Evolutionary conservation across 148 eudicot genomes (phyloP).

Genomic region (Chenopodium quinoa): DNA sequence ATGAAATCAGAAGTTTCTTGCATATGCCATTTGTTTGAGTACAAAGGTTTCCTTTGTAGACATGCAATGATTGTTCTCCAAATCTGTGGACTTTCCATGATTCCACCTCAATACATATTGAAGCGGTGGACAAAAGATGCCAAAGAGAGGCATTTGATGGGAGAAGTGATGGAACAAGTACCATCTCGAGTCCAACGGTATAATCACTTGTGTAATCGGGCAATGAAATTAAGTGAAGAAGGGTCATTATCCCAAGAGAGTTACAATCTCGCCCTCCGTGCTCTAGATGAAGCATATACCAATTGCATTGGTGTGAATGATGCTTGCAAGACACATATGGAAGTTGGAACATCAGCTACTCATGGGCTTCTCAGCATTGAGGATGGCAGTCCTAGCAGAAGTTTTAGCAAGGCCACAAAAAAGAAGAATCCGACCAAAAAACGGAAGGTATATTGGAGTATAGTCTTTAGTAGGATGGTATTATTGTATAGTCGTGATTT

Average conservation of each 20-base stretch:
- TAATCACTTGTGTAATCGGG: constrained; percentile 71
- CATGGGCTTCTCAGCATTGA: constrained; percentile 77
- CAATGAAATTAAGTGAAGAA: constrained; percentile 86
- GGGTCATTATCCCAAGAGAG: constrained; percentile 91
- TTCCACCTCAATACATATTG: constrained; percentile 79
- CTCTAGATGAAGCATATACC: constrained; percentile 72
- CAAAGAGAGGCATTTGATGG: constrained; percentile 49
- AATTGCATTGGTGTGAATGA: constrained; percentile 62
- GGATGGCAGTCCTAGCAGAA: constrained; percentile 69
- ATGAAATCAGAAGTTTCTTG: constrained; percentile 76
- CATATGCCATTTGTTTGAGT: constrained; percentile 79
- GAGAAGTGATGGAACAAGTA: constrained; percentile 55
- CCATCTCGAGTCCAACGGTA: constrained; percentile 78
- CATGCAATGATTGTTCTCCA: constrained; percentile 96
- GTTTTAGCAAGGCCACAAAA: constrained; percentile 60
- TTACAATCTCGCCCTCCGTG: constrained; percentile 57
- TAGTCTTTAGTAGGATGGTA: constrained; percentile 4
- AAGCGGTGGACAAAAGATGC: constrained; percentile 94
- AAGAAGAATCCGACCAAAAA: constrained; percentile 77
- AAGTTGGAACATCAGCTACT: constrained; percentile 57
- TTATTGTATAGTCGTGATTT: constrained; percentile 5
- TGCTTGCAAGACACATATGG: constrained; percentile 62
- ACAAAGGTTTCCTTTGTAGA: constrained; percentile 87
- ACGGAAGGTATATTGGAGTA: constrained; percentile 55
- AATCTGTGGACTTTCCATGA: constrained; percentile 70